Conservation (phyloP, 768 basidiomycete species). For the Collybia sp. region DNA sequence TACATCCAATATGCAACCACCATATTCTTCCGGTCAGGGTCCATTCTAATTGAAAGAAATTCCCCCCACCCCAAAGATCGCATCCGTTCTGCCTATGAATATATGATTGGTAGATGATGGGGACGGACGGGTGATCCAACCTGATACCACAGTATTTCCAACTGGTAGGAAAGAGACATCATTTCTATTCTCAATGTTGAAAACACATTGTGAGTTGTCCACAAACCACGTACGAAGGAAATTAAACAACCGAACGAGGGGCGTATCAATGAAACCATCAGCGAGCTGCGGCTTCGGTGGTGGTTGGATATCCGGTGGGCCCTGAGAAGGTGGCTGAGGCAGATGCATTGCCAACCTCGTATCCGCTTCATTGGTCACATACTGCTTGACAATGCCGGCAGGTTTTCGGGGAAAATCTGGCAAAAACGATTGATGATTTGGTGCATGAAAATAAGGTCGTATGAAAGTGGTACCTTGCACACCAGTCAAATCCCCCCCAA, state of each 20-base stretch:
- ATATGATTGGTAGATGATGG: slow-evolving; percentile 9
- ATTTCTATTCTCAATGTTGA: slow-evolving; percentile 49
- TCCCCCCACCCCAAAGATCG: slow-evolving; percentile 85
- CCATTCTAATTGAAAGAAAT: slow-evolving; percentile 67
- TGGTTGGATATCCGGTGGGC: slow-evolving; percentile 33
- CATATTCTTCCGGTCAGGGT: slow-evolving; percentile 61
- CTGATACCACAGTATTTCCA: slow-evolving; percentile 86
- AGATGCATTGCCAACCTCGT: slow-evolving; percentile 62
- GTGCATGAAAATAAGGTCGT: neutral
- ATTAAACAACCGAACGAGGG: slow-evolving; percentile 81
- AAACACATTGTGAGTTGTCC: slow-evolving; percentile 1
- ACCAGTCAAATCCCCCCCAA: slow-evolving; percentile 70
- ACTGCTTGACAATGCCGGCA: slow-evolving; percentile 53
- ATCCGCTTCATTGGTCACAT: slow-evolving; percentile 73
- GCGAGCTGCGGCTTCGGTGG: slow-evolving; percentile 50
- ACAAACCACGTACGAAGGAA: slow-evolving; percentile 67
- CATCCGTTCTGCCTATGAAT: slow-evolving; percentile 61
- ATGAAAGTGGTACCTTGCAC: slow-evolving; percentile 49
- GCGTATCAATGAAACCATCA: slow-evolving; percentile 67
- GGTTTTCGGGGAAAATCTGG: slow-evolving; percentile 75
- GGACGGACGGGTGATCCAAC: slow-evolving; percentile 15
- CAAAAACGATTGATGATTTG: neutral
- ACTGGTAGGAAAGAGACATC: slow-evolving; percentile 89
- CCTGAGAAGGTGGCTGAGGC: slow-evolving; percentile 36
- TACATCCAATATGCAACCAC: slow-evolving; percentile 88